Conservation (phyloP, 2,329 filamentous ascomycete genomes). For the Sphaceloma murrayae region DNA sequence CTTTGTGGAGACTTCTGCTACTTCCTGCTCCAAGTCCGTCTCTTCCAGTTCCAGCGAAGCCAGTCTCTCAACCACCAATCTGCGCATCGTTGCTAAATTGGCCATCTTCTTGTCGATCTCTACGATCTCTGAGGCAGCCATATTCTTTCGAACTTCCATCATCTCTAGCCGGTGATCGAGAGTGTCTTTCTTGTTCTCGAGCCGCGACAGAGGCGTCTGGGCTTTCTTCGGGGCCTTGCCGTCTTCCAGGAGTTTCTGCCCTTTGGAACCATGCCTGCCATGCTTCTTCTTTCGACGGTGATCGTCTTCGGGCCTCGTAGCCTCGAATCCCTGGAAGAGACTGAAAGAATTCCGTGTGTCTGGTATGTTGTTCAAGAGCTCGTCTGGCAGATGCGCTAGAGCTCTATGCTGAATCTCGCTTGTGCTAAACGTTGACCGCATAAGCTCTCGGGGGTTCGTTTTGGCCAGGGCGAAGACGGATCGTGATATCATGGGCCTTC, state of each 20-base stretch:
- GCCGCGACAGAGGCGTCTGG: slow-evolving; percentile 57
- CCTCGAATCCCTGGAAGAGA: slow-evolving; percentile 92
- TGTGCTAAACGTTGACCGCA: slow-evolving; percentile 82
- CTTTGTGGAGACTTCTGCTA: slow-evolving; percentile 51
- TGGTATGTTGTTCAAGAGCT: slow-evolving; percentile 80
- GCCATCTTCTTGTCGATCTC: slow-evolving; percentile 97
- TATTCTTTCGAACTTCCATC: slow-evolving; percentile 86
- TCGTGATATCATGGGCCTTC: slow-evolving; percentile 73
- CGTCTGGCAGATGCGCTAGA: slow-evolving; percentile 77
- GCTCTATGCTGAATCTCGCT: slow-evolving; percentile 91
- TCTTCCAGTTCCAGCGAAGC: slow-evolving; percentile 86
- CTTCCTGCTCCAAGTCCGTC: slow-evolving; percentile 76
- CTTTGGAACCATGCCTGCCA: slow-evolving; percentile 59
- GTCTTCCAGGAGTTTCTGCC: slow-evolving; percentile 59
- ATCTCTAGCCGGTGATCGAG: slow-evolving; percentile 83
- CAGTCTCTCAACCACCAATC: slow-evolving; percentile 78
- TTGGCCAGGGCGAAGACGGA: slow-evolving; percentile 85
- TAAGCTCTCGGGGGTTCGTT: slow-evolving; percentile 85
- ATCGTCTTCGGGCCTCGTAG: slow-evolving; percentile 64
- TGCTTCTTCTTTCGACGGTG: slow-evolving; percentile 56
- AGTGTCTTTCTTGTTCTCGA: slow-evolving; percentile 70
- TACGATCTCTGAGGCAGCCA: slow-evolving; percentile 90
- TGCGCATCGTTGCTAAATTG: slow-evolving; percentile 85
- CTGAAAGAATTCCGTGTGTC: slow-evolving; percentile 80
- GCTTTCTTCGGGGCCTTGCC: slow-evolving; percentile 53